Percentiles rank a stretch among this genome's conserved stretches.
Evolutionary conservation across 106 monocot species (phyloP).

Genomic region (Gastrodia elata): DNA sequence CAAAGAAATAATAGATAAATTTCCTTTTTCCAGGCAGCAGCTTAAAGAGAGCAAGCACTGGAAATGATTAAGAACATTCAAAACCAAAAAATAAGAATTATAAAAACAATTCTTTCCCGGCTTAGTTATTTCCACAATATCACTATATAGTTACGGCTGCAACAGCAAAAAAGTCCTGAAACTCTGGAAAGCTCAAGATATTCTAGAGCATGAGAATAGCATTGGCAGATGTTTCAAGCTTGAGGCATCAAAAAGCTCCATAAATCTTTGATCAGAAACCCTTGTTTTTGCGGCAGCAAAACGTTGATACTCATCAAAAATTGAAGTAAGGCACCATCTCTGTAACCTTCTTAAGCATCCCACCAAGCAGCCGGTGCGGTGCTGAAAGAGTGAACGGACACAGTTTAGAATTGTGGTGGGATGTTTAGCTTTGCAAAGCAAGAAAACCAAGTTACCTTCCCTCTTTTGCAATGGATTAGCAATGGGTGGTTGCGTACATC

Average conservation of each 20-base stretch:
- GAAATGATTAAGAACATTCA: too few species aligned
- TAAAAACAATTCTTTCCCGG: not conserved
- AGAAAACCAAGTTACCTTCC: constrained; percentile 41
- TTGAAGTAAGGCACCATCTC: constrained; percentile 72
- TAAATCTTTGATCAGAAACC: constrained; percentile 72
- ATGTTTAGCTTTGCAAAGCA: too few species aligned
- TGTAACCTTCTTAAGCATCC: constrained; percentile 80
- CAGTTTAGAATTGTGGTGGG: not conserved
- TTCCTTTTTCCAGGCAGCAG: too few species aligned
- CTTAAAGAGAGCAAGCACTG: too few species aligned
- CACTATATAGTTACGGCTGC: not conserved
- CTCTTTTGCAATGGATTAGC: constrained; percentile 83
- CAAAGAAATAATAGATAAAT: too few species aligned
- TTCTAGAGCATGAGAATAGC: constrained; percentile 8
- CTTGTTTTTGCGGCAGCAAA: constrained; percentile 79
- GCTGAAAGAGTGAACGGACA: constrained; percentile 27
- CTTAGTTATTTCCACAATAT: not conserved
- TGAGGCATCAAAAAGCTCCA: constrained; percentile 69
- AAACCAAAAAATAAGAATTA: not conserved
- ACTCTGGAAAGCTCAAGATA: not conserved
- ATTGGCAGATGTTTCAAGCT: constrained; percentile 44
- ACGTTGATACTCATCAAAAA: constrained; percentile 72
- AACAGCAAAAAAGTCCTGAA: not conserved
- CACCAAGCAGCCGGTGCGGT: constrained; percentile 74
- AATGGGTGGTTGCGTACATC: constrained; percentile 66